Base-by-base conservation (phyloP, 1,284 basidiomycete genomes). In the Trichosporon inkin region DNA sequence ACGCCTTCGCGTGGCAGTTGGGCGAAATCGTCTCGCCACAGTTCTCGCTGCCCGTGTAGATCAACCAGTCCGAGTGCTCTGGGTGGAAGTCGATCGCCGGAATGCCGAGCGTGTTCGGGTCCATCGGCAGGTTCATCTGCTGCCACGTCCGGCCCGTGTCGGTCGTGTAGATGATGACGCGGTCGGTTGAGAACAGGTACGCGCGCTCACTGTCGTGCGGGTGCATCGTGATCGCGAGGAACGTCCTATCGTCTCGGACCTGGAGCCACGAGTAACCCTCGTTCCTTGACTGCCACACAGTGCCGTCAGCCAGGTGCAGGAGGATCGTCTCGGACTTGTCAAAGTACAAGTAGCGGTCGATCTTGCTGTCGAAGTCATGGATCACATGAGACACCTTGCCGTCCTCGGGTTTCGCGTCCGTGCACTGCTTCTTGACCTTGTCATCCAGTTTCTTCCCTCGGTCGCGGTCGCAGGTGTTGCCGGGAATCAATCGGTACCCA, bases 191-290 rank as follows among this genome's bases (percentile, higher is more conserved):
- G 79, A 98, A 84, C 64, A 98, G 86, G 77, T 92, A 98, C 1
- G 92, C 95, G 19, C 94, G 87, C 61, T 91, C 88, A 52, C 82
- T 69, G 36, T 85, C 80, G 78, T 89, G 89, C 35, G 83, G 80
- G 80, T 99, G 94, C 79, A 94, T 87, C 68, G 88, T 88, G 79
- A 98, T 88, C 0, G 84, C 86, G 38, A 97, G 80, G 79, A 95
- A 90, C 4, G 81, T 83, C 59, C 87, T 81, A 2, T 80, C 81
- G 0, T 84, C 81, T 67, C 78, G 79, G 13, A 87, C 81, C 66
- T 86, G 86, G 55, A 82, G 82, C 94, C 94, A 99, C 0, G 86
- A 87, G 76, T 90, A 93, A 0, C 95, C 95, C 76, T 99, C 94
- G 74, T 94, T 97, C 71, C 84, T 84, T 0, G 92, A 96, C 80